Percentiles rank a stretch among this genome's conserved stretches.
phyloP scores from a whole-genome alignment of 805 yeast species.

The Suhomyces xylopsoci region DNA sequence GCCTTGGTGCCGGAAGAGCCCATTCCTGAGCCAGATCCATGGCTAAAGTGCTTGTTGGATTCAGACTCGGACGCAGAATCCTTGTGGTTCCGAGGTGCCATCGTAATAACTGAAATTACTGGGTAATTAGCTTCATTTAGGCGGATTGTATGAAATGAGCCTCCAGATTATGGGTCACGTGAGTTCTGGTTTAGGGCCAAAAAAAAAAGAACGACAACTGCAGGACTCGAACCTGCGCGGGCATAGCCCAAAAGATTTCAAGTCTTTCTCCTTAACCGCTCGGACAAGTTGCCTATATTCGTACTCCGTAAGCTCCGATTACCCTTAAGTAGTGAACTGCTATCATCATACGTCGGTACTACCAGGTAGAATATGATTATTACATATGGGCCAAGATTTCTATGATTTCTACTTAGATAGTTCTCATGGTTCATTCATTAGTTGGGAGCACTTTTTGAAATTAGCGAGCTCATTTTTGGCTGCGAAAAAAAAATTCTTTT shows the following conservation, averaged over 20 bases:
- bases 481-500: too few species aligned
- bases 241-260: constrained; percentile 16
- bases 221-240: constrained; percentile 17
- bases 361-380: too few species aligned
- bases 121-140: too few species aligned
- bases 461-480: too few species aligned
- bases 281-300: constrained; percentile 13
- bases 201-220: constrained; percentile 11
- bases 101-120: too few species aligned
- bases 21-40: constrained; percentile 8
- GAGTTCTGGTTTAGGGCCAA: background rate
- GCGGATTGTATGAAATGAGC: too few species aligned
- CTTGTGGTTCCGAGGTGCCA: constrained; percentile 14
- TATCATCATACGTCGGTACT: too few species aligned
- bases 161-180: background rate
- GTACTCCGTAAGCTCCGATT: background rate
- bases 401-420: too few species aligned
- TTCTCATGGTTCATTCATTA: too few species aligned
- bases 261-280: constrained; percentile 17
- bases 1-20: constrained; percentile 26
- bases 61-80: constrained; percentile 42
- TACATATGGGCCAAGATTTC: too few species aligned
- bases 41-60: constrained; percentile 10
- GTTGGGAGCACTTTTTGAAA: too few species aligned
- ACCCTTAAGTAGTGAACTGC: too few species aligned